Percentiles rank a stretch among this genome's conserved stretches.
Evolutionary conservation across 208 protist species (phyloP).

Genomic region (Trypanosoma lewisi): DNA sequence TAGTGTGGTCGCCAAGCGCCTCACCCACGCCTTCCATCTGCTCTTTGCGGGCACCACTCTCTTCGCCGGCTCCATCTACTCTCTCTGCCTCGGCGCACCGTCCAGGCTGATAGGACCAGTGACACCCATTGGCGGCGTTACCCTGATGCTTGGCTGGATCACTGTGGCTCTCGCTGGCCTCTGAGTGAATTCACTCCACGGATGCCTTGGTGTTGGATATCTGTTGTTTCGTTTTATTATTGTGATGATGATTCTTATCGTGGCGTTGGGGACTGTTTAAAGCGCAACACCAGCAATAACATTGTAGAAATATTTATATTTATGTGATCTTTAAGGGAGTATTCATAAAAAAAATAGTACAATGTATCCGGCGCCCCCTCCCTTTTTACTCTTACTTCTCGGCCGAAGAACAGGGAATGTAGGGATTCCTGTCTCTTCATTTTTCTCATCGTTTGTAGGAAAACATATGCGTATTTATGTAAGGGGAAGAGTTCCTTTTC

Average conservation of each 20-base stretch:
- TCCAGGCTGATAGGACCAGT: conserved; percentile 51
- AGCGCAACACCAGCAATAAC: no score
- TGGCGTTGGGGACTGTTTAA: no score
- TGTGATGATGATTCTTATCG: no score
- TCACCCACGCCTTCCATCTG: conserved; percentile 54
- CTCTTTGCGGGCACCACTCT: conserved; percentile 43
- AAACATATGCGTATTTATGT: background rate
- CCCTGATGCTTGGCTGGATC: conserved; percentile 67
- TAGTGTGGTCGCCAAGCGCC: conserved; percentile 20
- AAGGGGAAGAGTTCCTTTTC: background rate
- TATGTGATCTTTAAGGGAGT: no score
- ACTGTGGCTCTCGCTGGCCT: conserved; percentile 52
- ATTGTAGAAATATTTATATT: no score
- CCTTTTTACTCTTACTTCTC: no score
- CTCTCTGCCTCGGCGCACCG: conserved; percentile 42
- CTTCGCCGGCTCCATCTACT: conserved; percentile 75
- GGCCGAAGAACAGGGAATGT: no score
- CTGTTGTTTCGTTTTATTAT: background rate
- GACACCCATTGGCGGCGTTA: conserved; percentile 62
- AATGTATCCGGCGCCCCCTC: no score
- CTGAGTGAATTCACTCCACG: background rate
- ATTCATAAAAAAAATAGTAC: no score
- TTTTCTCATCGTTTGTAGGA: background rate
- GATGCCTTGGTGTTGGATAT: background rate
- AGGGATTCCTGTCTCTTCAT: no score